Conservation (phyloP, 2,329 filamentous ascomycete species). For the Aspergillus bombycis region DNA sequence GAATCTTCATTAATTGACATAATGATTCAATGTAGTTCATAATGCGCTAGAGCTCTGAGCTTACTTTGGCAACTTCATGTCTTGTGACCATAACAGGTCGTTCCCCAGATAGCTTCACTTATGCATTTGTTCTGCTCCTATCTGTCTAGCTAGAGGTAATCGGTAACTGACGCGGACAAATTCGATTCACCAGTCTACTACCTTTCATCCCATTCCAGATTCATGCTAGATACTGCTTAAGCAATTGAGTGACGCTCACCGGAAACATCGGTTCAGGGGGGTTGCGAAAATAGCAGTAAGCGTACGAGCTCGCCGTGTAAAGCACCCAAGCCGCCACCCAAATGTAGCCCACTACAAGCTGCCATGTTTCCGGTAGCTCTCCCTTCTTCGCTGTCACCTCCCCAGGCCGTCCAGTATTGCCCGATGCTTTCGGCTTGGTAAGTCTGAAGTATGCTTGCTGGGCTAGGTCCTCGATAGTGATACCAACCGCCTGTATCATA, state of each 20-base stretch:
- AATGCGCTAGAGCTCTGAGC: too few species aligned
- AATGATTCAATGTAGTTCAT: too few species aligned
- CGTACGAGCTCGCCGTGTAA: background rate
- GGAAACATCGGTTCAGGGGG: background rate
- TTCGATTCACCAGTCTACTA: too few species aligned
- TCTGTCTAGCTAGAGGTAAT: too few species aligned
- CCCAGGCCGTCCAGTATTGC: background rate
- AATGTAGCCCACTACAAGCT: background rate
- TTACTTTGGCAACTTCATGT: too few species aligned
- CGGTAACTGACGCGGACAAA: too few species aligned
- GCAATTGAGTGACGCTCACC: background rate
- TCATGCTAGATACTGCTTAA: background rate
- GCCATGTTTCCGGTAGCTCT: background rate
- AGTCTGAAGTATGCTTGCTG: background rate
- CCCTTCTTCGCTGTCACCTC: background rate
- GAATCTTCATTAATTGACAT: too few species aligned
- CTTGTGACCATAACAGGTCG: too few species aligned
- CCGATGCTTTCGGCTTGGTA: background rate
- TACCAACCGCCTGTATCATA: background rate
- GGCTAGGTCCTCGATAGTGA: background rate
- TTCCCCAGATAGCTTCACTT: too few species aligned
- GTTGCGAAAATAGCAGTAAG: background rate
- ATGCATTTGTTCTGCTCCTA: too few species aligned
- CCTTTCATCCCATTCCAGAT: background rate
- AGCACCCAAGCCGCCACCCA: background rate